Conservation (phyloP, 2,329 filamentous ascomycete species). For the Calonectria hawksworthii region DNA sequence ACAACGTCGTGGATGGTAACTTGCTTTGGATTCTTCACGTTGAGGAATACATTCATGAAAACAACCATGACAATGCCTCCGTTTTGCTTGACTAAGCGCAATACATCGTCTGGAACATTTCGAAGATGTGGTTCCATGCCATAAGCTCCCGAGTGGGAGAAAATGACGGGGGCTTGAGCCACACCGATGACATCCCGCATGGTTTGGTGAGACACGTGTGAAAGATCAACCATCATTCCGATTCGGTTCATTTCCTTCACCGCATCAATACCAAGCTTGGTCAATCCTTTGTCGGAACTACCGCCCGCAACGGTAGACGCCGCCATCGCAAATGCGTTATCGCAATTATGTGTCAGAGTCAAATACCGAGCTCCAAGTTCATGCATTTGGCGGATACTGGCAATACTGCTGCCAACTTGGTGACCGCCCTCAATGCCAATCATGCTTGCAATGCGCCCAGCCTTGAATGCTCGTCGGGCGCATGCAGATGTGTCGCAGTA, state of each 20-base stretch:
- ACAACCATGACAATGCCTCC: conserved; percentile 57
- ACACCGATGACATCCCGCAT: conserved; percentile 48
- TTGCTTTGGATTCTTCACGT: conserved; percentile 46
- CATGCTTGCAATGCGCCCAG: conserved; percentile 28
- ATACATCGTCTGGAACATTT: conserved; percentile 58
- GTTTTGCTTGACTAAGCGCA: conserved; percentile 52
- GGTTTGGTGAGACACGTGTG: conserved; percentile 48
- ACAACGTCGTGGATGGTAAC: conserved; percentile 53
- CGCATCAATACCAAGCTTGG: conserved; percentile 43
- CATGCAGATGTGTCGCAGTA: conserved; percentile 29
- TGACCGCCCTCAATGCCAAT: conserved; percentile 32
- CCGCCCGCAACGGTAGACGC: conserved; percentile 31
- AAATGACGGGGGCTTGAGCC: conserved; percentile 48
- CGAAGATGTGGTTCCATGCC: conserved; percentile 48
- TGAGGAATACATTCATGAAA: conserved; percentile 53
- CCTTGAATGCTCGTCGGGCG: conserved; percentile 13
- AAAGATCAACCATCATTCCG: conserved; percentile 52
- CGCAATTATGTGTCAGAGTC: conserved; percentile 40
- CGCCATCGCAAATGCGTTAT: conserved; percentile 36
- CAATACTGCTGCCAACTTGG: conserved; percentile 27
- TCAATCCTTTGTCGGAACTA: conserved; percentile 28
- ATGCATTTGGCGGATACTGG: conserved; percentile 33
- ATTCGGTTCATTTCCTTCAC: conserved; percentile 55
- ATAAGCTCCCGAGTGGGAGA: conserved; percentile 49
- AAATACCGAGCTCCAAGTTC: conserved; percentile 51